phyloP scores from a whole-genome alignment of 805 yeast genomes.

The Kodamaea kakaduensis region DNA sequence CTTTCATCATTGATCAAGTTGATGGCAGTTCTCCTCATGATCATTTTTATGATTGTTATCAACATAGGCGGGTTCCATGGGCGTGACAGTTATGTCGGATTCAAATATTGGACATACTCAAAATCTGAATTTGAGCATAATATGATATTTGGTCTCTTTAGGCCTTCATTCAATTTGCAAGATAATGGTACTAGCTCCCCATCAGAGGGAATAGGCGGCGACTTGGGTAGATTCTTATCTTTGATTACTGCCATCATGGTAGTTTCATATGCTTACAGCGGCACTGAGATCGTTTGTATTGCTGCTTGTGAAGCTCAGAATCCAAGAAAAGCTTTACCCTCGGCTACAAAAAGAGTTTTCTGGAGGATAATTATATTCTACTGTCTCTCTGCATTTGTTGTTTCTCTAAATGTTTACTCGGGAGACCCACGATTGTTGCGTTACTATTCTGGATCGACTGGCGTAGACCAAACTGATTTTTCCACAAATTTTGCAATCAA shows the following conservation, averaged over 20 bases:
- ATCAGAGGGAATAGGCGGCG: conserved; percentile 54
- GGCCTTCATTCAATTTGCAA: conserved; percentile 66
- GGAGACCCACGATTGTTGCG: conserved; percentile 73
- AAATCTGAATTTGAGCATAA: conserved; percentile 45
- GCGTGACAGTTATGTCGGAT: conserved; percentile 46
- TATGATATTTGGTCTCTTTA: conserved; percentile 63
- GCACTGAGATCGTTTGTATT: conserved; percentile 77
- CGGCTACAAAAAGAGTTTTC: conserved; percentile 71
- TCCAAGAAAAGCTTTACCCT: conserved; percentile 72
- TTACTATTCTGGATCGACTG: conserved; percentile 41
- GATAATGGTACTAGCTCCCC: conserved; percentile 55
- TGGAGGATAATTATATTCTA: conserved; percentile 67
- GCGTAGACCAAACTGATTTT: conserved; percentile 20
- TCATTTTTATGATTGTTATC: conserved; percentile 60
- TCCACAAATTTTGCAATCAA: conserved; percentile 26
- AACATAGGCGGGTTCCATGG: conserved; percentile 51
- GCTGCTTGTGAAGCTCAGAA: conserved; percentile 86
- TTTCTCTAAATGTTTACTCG: conserved; percentile 68
- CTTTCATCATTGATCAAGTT: conserved; percentile 57
- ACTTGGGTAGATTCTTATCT: conserved; percentile 57
- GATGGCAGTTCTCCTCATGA: conserved; percentile 46
- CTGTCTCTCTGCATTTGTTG: conserved; percentile 60
- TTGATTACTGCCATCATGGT: conserved; percentile 57
- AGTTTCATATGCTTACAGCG: conserved; percentile 73
- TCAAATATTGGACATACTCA: conserved; percentile 60